Evolutionary conservation across 495 filamentous ascomycete genomes (phyloP).

Genomic region (Talaromyces stipitatus): DNA sequence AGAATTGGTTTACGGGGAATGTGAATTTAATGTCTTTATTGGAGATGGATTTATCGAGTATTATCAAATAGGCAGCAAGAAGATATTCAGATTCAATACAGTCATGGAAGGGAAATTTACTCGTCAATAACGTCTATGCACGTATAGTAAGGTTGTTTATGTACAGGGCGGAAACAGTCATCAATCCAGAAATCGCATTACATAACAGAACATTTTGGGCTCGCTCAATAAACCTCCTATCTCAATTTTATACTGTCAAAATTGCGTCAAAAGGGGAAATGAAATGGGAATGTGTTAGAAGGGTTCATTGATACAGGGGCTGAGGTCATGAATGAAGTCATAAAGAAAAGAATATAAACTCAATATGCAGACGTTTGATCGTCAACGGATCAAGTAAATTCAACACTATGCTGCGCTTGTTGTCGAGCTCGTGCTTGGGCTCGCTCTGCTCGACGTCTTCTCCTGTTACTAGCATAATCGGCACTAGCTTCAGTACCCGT

Average conservation of each 20-base stretch:
- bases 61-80: neutral
- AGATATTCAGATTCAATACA: neutral
- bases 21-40: constrained; percentile 56
- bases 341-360: neutral
- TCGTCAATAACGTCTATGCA: neutral
- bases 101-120: neutral
- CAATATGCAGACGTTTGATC: neutral
- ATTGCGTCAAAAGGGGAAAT: neutral
- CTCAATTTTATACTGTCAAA: neutral
- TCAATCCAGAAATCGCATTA: neutral
- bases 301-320: neutral
- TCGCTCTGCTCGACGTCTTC: constrained; percentile 44
- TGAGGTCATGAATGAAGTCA: neutral
- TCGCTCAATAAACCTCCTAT: neutral
- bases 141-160: neutral
- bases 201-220: neutral
- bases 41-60: constrained; percentile 47
- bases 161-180: neutral
- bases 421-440: constrained; percentile 39
- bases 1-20: constrained; percentile 63
- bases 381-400: constrained; percentile 30
- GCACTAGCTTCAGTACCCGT: constrained; percentile 46
- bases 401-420: constrained; percentile 36
- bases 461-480: constrained; percentile 45
- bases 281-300: neutral